Evolutionary conservation across 2,329 filamentous ascomycete genomes (phyloP), one percentile per base, ranked within the genome.

Genomic region (Dactylellina cionopaga): DNA sequence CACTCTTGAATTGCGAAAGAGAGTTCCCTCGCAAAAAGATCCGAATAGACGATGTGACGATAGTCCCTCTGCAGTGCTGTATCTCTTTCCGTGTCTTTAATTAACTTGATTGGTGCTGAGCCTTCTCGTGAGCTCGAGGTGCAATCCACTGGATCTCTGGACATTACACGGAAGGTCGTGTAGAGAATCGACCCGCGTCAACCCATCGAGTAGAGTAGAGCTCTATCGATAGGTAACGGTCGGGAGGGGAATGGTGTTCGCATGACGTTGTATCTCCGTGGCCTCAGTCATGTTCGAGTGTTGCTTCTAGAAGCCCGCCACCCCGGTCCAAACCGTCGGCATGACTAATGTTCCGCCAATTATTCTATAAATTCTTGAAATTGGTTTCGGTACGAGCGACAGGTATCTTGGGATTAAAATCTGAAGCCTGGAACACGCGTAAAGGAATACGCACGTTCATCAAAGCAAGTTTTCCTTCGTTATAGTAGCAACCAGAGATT

Each of bases 151-250:
- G 13, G 13, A n/a, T n/a, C 56, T 56, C 31, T 39, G 55, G 35
- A 37, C 11, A 41, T 51, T 15, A 41, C 46, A 55, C 11, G 66
- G 56, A 71, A 59, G 58, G 49, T 58, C 41, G 39, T 46, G 39
- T 51, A 47, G 29, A 39, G 17, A 66, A 11, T 56, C 44, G 29
- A 58, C 31, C 58, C 58, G 66, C 58, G 43, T 71, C 44, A 19
- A 64, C 43, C 66, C 58, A 71, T 71, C n/a, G n/a, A n/a, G n/a
- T n/a, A n/a, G n/a, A n/a, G n/a, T n/a, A 51, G 58, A 64, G 66
- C 58, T 71, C 66, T 71, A 64, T 71, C 58, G 66, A 71, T 64
- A 71, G 64, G 27, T 25, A 60, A 39, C 65, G 65, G 58, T 43
- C 39, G 52, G 54, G 33, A 62, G 19, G 37, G 51, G 52, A 41